These are phyloP conservation scores for Verbascum thapsus DNA, from an alignment of 257 asterid species.

Conservation along the genomic window DNA sequence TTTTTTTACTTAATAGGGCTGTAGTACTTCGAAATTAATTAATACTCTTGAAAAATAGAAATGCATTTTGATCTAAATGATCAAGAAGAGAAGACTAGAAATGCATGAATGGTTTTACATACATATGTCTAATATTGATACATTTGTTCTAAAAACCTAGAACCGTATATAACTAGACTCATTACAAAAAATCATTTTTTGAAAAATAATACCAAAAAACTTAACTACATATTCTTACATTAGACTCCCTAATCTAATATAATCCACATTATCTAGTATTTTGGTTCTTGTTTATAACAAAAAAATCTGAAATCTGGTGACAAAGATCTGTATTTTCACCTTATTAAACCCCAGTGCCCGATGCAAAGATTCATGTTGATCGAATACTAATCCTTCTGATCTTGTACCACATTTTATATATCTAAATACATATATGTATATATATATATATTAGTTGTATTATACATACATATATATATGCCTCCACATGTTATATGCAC, in stretches of 20 bases:
- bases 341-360: conserved; percentile 29
- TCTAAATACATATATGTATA: no score
- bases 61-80: background rate
- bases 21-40: no score
- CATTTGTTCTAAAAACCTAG: no score
- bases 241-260: background rate
- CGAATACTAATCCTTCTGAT: conserved; percentile 16
- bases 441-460: no score
- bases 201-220: no score
- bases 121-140: no score
- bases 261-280: background rate
- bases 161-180: no score
- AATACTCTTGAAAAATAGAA: background rate
- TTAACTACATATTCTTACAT: no score
- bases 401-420: conserved; percentile 2
- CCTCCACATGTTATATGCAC: conserved; percentile 30
- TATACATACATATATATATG: background rate
- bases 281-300: background rate
- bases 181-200: no score
- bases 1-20: no score
- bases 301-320: conserved; percentile 28
- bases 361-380: conserved; percentile 38
- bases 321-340: conserved; percentile 36
- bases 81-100: background rate
- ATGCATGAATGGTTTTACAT: background rate